Evolutionary conservation across 108 stramenopile species (phyloP).

Genomic region (Ochromonas danica): DNA sequence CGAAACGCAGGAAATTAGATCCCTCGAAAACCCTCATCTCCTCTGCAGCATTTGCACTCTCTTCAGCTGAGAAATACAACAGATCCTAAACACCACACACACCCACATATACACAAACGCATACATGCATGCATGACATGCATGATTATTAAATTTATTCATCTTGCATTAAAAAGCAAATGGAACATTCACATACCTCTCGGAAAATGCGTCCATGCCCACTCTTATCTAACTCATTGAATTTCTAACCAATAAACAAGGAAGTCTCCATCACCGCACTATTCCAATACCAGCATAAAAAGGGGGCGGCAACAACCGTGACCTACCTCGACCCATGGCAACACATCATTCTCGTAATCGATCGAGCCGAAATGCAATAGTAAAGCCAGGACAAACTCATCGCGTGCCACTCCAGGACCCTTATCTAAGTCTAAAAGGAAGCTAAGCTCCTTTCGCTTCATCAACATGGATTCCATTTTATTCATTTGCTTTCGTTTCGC

Average conservation of each 20-base stretch:
- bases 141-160: neutral
- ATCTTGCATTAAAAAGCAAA: neutral
- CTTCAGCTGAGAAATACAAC: neutral
- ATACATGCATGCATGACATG: no score
- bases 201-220: neutral
- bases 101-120: no score
- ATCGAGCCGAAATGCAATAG: neutral
- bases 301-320: no score
- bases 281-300: neutral
- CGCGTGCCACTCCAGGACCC: neutral
- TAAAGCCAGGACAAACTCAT: neutral
- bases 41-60: neutral
- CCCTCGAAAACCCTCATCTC: no score
- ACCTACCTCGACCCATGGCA: slow-evolving; percentile 6
- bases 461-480: neutral
- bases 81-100: neutral
- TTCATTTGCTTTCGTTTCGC: neutral
- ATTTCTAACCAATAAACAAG: neutral
- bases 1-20: no score
- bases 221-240: neutral
- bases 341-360: neutral
- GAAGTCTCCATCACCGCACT: neutral
- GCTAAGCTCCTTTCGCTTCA: neutral
- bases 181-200: no score
- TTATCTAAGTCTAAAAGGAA: neutral